Base-by-base conservation (phyloP, 2,329 filamentous ascomycete species). In the Metarhizium humberi region DNA sequence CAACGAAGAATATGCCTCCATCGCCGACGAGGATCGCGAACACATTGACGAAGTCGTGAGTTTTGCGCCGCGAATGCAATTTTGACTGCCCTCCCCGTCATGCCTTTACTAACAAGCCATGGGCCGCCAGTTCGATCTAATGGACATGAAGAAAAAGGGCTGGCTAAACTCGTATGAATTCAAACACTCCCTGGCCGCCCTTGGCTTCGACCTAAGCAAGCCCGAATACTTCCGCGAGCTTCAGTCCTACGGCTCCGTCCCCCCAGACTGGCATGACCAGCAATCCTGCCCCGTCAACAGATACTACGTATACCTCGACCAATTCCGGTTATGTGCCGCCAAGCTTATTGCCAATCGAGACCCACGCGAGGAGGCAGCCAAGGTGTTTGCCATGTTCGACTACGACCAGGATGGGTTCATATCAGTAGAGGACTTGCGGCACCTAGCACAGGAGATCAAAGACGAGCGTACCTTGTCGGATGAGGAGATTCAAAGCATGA, bases 91-190 rank as follows among this genome's bases (percentile, higher is more conserved):
- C 38, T 54, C 34, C 20, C 18, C 7, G 2, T 20, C 25, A 6
- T 16, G 11, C 45, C 55, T 30, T 16, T 36, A 43, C 65, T 67
- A 30, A 48, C 50, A 65, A 61, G 43, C 42, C 34, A 29, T 34
- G 8, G 18, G 1, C 38, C 25, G 52, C 46, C 61, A 95, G 88
- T 97, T 97, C 73, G 86, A 86, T 59, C 85, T 97, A 61, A 97
- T 99, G 78, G 94, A 97, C 71, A 87, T 96, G 66, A 92, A 97
- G 78, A 92, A 95, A 70, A 92, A 97, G 75, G 82, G 86, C 50
- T 85, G 88, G 71, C 90, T 99, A 67, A 92, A 97, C 76, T 97
- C 96, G 77, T 94, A 97, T 75, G 94, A 99, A 74, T 89, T 97
- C 69, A 92, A 94, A 72, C 94, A 97, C 74, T 91, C 92, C 58